Evolutionary conservation across 306 rosid species (phyloP).

Genomic region (Quercus wislizeni): DNA sequence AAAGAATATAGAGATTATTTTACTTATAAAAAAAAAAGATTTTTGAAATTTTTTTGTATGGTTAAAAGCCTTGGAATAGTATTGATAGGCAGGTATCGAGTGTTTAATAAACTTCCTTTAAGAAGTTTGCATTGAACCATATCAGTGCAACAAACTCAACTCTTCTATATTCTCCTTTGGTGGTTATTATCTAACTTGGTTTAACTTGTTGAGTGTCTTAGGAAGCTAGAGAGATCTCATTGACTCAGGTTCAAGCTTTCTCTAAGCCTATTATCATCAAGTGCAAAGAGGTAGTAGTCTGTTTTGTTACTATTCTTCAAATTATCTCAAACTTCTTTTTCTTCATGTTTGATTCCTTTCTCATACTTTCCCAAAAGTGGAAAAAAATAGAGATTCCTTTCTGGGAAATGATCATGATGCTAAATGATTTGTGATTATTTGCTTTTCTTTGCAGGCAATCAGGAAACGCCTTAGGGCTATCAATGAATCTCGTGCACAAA

Average conservation of each 20-base stretch:
- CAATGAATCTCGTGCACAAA: slow-evolving; percentile 94
- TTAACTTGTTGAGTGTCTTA: slow-evolving; percentile 38
- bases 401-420: not conserved
- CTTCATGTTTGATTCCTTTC: not conserved
- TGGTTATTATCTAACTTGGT: slow-evolving; percentile 27
- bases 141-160: not conserved
- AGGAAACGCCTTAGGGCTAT: slow-evolving; percentile 85
- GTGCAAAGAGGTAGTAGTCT: slow-evolving; percentile 73
- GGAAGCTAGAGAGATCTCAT: slow-evolving; percentile 82
- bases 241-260: slow-evolving; percentile 58
- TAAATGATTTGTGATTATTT: slow-evolving; percentile 14
- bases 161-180: not conserved
- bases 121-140: not conserved
- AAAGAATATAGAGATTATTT: no score
- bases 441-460: slow-evolving; percentile 61
- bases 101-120: not conserved
- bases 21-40: no score
- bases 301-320: slow-evolving; percentile 11
- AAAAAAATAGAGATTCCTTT: no score
- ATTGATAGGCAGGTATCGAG: not conserved
- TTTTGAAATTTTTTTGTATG: not conserved
- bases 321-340: slow-evolving; percentile 2
- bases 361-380: not conserved
- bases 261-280: slow-evolving; percentile 49
- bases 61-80: not conserved